Base-by-base conservation (phyloP, 164 flowering plant species). In the Sedum album region DNA sequence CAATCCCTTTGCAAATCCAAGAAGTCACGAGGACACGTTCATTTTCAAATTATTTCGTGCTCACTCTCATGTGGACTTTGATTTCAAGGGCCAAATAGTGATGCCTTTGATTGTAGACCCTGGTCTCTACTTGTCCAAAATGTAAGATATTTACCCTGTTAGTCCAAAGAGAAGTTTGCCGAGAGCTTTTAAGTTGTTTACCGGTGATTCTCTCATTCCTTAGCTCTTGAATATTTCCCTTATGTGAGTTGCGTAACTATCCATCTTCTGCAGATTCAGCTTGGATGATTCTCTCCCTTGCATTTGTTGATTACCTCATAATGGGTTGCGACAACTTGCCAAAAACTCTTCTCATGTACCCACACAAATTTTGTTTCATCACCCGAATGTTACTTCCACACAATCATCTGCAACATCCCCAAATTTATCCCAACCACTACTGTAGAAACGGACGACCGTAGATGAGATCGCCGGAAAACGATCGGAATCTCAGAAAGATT, bases 301-400 rank as follows among this genome's bases (percentile, higher is more conserved):
- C 91, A 2, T 95, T 95, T 70, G 82, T 92, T 1, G 97, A 95
- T 67, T 92, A 88, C 75, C 88, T 96, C 61, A 87, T 95, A 77
- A 87, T 86, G 93, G 97, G 99, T 25, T 91, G 95, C 96, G 96
- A 90, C 68, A 95, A 92, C 73, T 78, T 91, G 62, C 99, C 99
- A 6, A 76, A 97, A 39, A 95, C 94, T 10, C 71, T 88, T 65
- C 86, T 95, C 10, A 87, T 95, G 99, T 95, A 95, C 63, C n/a
- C 92, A 88, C 74, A 79, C 97, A 1, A 95, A 95, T 70, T 95
- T 90, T 42, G 71, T 95, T 61, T 94, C 97, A 57, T 95, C 99
- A 2, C 97, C 99, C 1, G 97, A 92, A 81, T 92, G 99, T 31
- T 95, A 95, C 73, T 92, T 95, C 71, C 99, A 95, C 77, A 95